These are phyloP conservation scores for Trametes gibbosa DNA, from an alignment of 768 basidiomycete species.

Conservation along the genomic window DNA sequence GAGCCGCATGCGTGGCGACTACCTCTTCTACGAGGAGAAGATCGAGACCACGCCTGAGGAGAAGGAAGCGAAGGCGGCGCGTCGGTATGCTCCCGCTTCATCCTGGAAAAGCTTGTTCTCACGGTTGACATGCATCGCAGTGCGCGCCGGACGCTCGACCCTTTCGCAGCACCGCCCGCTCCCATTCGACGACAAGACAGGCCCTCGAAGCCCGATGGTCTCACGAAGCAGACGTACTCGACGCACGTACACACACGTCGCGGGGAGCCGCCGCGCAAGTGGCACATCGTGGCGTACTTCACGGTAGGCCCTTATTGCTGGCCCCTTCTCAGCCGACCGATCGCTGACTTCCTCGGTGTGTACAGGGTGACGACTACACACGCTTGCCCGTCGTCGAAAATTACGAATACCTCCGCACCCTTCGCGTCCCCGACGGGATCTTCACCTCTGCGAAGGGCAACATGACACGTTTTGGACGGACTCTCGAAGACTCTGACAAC, in stretches of 20 bases:
- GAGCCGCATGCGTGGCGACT: conserved; percentile 80
- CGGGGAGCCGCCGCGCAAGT: conserved; percentile 58
- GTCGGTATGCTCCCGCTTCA: conserved; percentile 46
- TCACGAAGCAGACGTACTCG: conserved; percentile 85
- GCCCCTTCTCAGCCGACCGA: background rate
- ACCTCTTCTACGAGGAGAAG: conserved; percentile 82
- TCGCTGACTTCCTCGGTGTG: background rate
- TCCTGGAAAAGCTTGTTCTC: background rate
- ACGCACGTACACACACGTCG: conserved; percentile 69
- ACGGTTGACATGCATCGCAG: conserved; percentile 31
- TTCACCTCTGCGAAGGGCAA: conserved; percentile 64
- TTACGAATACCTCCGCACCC: conserved; percentile 67
- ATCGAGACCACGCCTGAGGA: conserved; percentile 79
- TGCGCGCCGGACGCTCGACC: conserved; percentile 59
- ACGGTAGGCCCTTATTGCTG: conserved; percentile 41
- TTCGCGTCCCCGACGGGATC: conserved; percentile 68
- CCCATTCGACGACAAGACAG: conserved; percentile 72
- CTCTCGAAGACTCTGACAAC: conserved; percentile 27
- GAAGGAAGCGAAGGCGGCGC: conserved; percentile 74
- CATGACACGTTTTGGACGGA: conserved; percentile 27
- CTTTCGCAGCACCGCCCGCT: conserved; percentile 53
- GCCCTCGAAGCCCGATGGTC: conserved; percentile 74
- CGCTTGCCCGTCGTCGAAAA: conserved; percentile 70
- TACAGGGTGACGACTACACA: conserved; percentile 64
- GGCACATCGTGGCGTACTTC: conserved; percentile 85